Evolutionary conservation across 2,329 filamentous ascomycete species (phyloP).

Genomic region (Calonectria montana): DNA sequence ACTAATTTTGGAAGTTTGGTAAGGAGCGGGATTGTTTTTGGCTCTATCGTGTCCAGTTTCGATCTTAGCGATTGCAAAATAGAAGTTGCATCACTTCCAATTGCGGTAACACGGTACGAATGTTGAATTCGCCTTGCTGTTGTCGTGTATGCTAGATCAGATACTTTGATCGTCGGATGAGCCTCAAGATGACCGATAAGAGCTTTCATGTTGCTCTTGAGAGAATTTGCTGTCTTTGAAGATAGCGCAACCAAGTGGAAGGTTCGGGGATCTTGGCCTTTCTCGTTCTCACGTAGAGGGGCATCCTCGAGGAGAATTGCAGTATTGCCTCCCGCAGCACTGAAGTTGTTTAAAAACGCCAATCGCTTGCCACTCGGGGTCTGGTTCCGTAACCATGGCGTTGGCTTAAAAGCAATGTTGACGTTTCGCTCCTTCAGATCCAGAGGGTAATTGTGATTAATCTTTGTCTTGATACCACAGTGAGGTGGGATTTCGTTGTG

Average conservation of each 20-base stretch:
- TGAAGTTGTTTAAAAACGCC: slow-evolving; percentile 75
- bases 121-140: slow-evolving; percentile 74
- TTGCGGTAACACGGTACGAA: slow-evolving; percentile 64
- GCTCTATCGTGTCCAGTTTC: slow-evolving; percentile 24
- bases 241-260: slow-evolving; percentile 70
- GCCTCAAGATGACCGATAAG: slow-evolving; percentile 65
- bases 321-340: slow-evolving; percentile 78
- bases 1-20: slow-evolving; percentile 44
- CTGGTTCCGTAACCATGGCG: slow-evolving; percentile 61
- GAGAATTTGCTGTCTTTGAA: slow-evolving; percentile 65
- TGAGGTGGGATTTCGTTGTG: slow-evolving; percentile 74
- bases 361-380: slow-evolving; percentile 55
- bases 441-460: slow-evolving; percentile 69
- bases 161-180: slow-evolving; percentile 63
- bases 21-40: slow-evolving; percentile 28
- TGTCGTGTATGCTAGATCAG: slow-evolving; percentile 73
- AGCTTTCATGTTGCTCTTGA: slow-evolving; percentile 68
- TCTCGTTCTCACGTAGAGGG: slow-evolving; percentile 60
- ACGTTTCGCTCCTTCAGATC: slow-evolving; percentile 69
- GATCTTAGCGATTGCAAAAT: slow-evolving; percentile 22
- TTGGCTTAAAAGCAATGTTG: slow-evolving; percentile 66
- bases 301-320: slow-evolving; percentile 74
- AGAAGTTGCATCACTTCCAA: slow-evolving; percentile 39
- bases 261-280: slow-evolving; percentile 61
- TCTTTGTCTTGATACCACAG: slow-evolving; percentile 72